These are phyloP conservation scores for Penstemon eatonii DNA, from an alignment of 257 asterid species.

Conservation along the genomic window DNA sequence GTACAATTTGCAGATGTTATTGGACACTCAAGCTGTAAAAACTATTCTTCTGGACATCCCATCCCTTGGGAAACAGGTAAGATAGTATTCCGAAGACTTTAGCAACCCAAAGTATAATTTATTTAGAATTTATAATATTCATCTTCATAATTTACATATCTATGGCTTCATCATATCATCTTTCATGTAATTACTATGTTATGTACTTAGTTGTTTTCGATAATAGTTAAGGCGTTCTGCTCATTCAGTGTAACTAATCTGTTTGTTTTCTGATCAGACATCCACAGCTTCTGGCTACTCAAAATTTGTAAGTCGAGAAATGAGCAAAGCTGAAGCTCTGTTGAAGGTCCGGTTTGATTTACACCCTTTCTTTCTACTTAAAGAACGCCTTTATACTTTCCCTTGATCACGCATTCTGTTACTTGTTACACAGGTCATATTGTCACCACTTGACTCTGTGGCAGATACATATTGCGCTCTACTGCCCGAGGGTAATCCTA, in stretches of 20 bases:
- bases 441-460: conserved; percentile 94
- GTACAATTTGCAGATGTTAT: conserved; percentile 70
- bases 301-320: conserved; percentile 91
- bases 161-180: too few relatives aligned
- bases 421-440: conserved; percentile 65
- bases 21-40: conserved; percentile 95
- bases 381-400: conserved; percentile 1
- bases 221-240: too few relatives aligned
- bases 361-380: conserved; percentile 1
- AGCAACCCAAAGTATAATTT: too few relatives aligned
- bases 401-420: conserved; percentile 14
- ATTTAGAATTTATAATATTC: too few relatives aligned
- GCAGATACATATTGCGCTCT: conserved; percentile 96
- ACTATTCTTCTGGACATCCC: conserved; percentile 90
- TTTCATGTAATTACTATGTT: too few relatives aligned
- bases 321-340: conserved; percentile 99
- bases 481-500: conserved; percentile 93
- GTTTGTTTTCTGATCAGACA: conserved; percentile 49
- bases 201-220: too few relatives aligned
- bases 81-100: too few relatives aligned
- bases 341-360: conserved; percentile 56
- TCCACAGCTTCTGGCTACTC: conserved; percentile 90
- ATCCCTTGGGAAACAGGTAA: conserved; percentile 85
- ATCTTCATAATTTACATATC: too few relatives aligned
- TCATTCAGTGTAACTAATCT: neutral